Conservation (phyloP, 176 grass and related monocot species). For the Rhynchospora pubera region DNA sequence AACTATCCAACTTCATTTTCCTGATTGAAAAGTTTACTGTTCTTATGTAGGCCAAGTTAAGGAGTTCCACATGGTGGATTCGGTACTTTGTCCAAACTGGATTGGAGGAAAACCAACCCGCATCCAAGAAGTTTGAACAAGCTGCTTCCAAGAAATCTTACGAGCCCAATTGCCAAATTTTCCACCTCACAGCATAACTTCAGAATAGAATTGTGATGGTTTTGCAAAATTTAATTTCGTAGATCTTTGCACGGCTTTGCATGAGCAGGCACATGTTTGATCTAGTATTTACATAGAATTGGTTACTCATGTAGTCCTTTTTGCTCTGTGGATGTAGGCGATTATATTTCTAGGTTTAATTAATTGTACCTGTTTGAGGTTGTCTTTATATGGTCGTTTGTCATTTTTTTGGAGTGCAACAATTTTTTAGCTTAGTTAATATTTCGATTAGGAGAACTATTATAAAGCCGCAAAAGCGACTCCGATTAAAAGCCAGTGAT, state of each 20-base stretch:
- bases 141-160: constrained; percentile 53
- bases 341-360: constrained; percentile 2
- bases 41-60: constrained; percentile 63
- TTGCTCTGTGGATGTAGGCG: constrained; percentile 7
- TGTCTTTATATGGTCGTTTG: constrained; percentile 4
- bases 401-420: neutral
- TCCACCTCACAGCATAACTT: constrained; percentile 75
- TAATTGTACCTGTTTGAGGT: constrained; percentile 20
- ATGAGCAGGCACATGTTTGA: neutral
- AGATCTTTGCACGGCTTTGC: constrained; percentile 2
- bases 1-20: neutral
- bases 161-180: constrained; percentile 78
- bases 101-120: constrained; percentile 74
- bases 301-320: constrained; percentile 3
- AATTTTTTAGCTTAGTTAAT: neutral
- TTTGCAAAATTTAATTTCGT: neutral
- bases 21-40: neutral
- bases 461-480: neutral
- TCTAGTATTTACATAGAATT: constrained; percentile 20
- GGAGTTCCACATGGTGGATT: constrained; percentile 95
- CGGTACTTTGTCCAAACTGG: constrained; percentile 87
- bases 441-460: neutral
- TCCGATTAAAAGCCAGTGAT: neutral
- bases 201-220: neutral
- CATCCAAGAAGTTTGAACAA: constrained; percentile 78